Evolutionary conservation across 1,284 basidiomycete species (phyloP), one percentile per base, ranked within the genome.

Genomic region (Mixia osmundae): DNA sequence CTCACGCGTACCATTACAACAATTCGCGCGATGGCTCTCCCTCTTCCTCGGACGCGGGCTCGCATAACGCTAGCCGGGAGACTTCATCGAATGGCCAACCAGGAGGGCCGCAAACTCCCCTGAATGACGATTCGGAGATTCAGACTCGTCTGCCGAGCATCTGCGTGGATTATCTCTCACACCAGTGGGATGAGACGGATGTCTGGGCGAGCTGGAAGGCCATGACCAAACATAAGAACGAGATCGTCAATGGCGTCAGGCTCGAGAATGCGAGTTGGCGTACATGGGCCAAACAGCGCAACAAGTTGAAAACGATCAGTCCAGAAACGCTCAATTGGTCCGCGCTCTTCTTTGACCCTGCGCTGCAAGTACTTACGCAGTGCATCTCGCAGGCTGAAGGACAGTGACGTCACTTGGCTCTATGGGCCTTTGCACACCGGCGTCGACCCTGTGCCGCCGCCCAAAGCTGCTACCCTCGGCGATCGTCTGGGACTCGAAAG

Each of bases 261-360:
- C 68, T 97, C 42, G 91, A 97, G 64, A 97, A 97, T 54, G 91
- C 91, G 3, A 79, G 74, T 50, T 97, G 89, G 89, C 64, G 91
- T 30, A 95, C 89, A 1, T 97, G 91, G 89, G 89, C 87, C 69
- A 95, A 97, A 61, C 89, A 95, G 66, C 66, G 89, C 45, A 94
- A 91, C 51, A 83, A 87, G 47, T 68, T 97, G 41, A 82, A 78
- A 61, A 97, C 89, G 0, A 71, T 97, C 54, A 77, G 72, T 29
- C 89, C 89, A 41, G 89, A 97, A 61, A 94, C 89, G 3, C 69
- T 97, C 49, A 97, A 97, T 57, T 97, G 89, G 89, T 94, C 54
- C 54, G 80, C 64, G 43, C 24, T n/a, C 39, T 31, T 20, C n/a
- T n/a, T n/a, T n/a, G n/a, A n/a, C n/a, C n/a, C n/a, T 34, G 43